phyloP scores from a whole-genome alignment of 2,329 filamentous ascomycete species.

The Fusarium setosum region DNA sequence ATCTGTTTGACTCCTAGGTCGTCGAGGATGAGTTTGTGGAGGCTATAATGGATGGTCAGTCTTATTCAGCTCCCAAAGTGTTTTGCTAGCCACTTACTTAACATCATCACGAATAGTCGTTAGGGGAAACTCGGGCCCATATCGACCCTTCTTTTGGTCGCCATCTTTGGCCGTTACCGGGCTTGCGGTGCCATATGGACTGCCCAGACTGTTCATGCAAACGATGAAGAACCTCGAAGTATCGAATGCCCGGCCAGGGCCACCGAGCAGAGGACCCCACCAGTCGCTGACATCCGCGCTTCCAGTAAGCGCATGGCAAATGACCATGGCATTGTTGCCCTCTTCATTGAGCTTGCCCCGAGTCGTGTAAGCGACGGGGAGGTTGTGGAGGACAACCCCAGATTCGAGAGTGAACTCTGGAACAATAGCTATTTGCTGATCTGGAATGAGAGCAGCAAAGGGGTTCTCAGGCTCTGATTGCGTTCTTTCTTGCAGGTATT shows the following conservation, averaged over 20 bases:
- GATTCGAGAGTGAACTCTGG: slow-evolving; percentile 95
- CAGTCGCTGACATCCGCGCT: slow-evolving; percentile 88
- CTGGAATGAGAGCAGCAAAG: slow-evolving; percentile 85
- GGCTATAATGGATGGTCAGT: slow-evolving; percentile 55
- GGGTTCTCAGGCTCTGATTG: slow-evolving; percentile 88
- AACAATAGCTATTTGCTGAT: slow-evolving; percentile 88
- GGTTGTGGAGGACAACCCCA: slow-evolving; percentile 83
- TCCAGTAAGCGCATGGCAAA: slow-evolving; percentile 87
- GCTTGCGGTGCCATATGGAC: slow-evolving; percentile 88
- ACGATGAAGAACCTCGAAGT: slow-evolving; percentile 86
- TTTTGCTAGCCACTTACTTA: slow-evolving; percentile 65
- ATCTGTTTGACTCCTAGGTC: slow-evolving; percentile 83
- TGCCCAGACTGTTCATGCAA: slow-evolving; percentile 87
- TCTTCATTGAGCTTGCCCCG: slow-evolving; percentile 69
- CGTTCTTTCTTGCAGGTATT: slow-evolving; percentile 75
- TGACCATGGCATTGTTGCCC: slow-evolving; percentile 77
- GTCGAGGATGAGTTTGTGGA: slow-evolving; percentile 84
- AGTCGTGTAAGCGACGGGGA: slow-evolving; percentile 76
- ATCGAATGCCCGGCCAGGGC: slow-evolving; percentile 83
- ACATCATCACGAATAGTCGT: slow-evolving; percentile 97
- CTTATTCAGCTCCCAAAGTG: not conserved
- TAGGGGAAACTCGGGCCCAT: slow-evolving; percentile 95
- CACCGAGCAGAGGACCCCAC: slow-evolving; percentile 87
- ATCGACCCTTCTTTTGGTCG: slow-evolving; percentile 76
- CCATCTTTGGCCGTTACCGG: slow-evolving; percentile 91